A percentile compares a stretch with the other conserved stretches of the same genome.
Conservation (phyloP, 2,329 filamentous ascomycete genomes). For the Penicillium olsonii region DNA sequence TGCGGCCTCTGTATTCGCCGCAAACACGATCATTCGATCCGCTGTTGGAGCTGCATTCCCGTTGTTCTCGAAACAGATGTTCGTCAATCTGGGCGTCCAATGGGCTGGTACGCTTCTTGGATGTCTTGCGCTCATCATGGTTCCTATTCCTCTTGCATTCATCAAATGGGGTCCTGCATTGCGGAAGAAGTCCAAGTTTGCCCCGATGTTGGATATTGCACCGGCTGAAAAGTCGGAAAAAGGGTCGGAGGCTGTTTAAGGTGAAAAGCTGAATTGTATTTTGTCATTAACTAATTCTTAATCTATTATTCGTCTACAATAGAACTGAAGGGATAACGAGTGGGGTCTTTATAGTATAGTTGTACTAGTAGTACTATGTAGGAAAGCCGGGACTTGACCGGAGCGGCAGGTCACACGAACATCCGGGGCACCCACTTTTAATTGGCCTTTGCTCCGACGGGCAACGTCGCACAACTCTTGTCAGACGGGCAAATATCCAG, state of each 20-base stretch:
- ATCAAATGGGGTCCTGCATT: constrained; percentile 33
- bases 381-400: no score
- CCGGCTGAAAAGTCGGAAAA: background rate
- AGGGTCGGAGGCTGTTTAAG: constrained; percentile 10
- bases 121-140: constrained; percentile 37
- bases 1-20: constrained; percentile 41
- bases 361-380: no score
- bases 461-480: background rate
- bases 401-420: no score
- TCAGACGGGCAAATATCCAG: no score
- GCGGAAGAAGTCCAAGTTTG: constrained; percentile 31
- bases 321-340: no score
- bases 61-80: constrained; percentile 41
- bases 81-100: constrained; percentile 38
- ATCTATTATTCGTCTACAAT: no score
- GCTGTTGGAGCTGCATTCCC: constrained; percentile 38
- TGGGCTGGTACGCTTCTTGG: constrained; percentile 44
- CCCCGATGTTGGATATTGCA: constrained; percentile 13
- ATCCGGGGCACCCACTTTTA: background rate
- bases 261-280: background rate
- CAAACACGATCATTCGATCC: constrained; percentile 42
- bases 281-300: background rate
- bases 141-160: constrained; percentile 41
- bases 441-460: background rate
- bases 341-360: no score